These are phyloP conservation scores for Tephrocybe rancida DNA, from an alignment of 768 basidiomycete species.

Conservation along the genomic window DNA sequence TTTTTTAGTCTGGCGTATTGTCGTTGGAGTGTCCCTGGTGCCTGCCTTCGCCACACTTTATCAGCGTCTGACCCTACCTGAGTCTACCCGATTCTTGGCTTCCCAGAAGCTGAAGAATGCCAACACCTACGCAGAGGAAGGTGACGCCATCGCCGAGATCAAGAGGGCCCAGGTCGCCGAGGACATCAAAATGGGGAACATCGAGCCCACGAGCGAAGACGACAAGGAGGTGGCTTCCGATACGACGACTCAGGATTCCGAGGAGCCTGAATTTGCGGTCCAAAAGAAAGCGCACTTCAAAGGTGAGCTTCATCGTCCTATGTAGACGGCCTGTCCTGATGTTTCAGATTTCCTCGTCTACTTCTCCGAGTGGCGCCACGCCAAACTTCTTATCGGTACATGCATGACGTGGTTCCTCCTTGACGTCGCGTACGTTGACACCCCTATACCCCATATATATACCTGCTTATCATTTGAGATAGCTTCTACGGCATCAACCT, in stretches of 20 bases:
- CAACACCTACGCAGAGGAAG: conserved; percentile 14
- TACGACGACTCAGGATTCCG: conserved; percentile 2
- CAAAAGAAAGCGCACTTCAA: conserved; percentile 53
- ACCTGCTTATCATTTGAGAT: neutral
- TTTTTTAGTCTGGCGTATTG: conserved; percentile 66
- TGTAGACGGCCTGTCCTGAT: neutral
- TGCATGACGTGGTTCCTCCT: conserved; percentile 74
- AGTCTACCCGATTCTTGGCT: conserved; percentile 58
- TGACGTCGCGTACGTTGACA: conserved; percentile 58
- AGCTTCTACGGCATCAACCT: conserved; percentile 77
- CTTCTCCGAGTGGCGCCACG: conserved; percentile 74
- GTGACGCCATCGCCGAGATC: conserved; percentile 30
- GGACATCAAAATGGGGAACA: conserved; percentile 24
- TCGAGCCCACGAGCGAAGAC: neutral
- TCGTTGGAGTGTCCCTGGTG: conserved; percentile 71
- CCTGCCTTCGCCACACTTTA: conserved; percentile 78
- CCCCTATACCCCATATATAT: neutral
- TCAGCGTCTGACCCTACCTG: conserved; percentile 73
- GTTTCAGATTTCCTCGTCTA: conserved; percentile 61
- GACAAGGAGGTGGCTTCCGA: neutral
- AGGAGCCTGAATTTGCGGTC: conserved; percentile 4
- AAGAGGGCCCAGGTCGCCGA: conserved; percentile 34
- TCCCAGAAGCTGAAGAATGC: conserved; percentile 36
- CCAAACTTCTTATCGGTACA: conserved; percentile 69
- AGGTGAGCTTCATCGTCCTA: conserved; percentile 32